Evolutionary conservation across 2,329 filamentous ascomycete species (phyloP), one percentile per base, ranked within the genome.

Genomic region (Diaporthe amygdali): DNA sequence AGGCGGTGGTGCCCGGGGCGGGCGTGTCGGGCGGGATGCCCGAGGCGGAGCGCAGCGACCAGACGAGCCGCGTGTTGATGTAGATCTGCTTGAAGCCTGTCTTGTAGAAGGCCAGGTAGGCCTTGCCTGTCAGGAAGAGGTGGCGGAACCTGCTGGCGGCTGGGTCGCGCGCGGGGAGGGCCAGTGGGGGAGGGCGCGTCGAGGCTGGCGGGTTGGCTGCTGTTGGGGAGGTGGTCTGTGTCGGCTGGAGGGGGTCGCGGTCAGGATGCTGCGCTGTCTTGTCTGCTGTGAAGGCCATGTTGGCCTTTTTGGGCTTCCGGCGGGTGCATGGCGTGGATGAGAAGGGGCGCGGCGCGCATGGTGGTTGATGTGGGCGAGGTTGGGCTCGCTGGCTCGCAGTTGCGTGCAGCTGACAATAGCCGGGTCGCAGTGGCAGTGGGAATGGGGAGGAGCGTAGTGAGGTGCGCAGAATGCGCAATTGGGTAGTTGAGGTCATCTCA

Each of bases 51-150:
- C 82, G 79, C 79, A 79, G 85, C 77, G 83, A 81, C 66, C 82
- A 81, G 17, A 91, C 79, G 14, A 87, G 85, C 27, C 83, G 78
- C 59, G 88, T 86, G 75, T 97, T 97, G 71, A 85, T 82, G 79
- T 90, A 91, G 66, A 97, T 91, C 76, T 92, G 90, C 78, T 91
- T 91, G 39, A 97, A 82, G 22, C 95, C 96, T 1, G 90, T 87
- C 82, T 96, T 97, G 90, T 98, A 98, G 88, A 98, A 98, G 44
- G 82, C 82, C 12, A 93, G 81, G 81, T 97, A 97, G 66, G 93
- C 90, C 79, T 93, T 92, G 73, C 94, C 96, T 34, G 91, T 83
- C 52, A 82, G 79, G 77, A 89, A 88, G 73, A 89, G 84, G 82
- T 93, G 89, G 22, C 81, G 81, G 69, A 88, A 78, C 25, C 83